Evolutionary conservation across 2,329 filamentous ascomycete genomes (phyloP).

Genomic region (Colletotrichum melonis): DNA sequence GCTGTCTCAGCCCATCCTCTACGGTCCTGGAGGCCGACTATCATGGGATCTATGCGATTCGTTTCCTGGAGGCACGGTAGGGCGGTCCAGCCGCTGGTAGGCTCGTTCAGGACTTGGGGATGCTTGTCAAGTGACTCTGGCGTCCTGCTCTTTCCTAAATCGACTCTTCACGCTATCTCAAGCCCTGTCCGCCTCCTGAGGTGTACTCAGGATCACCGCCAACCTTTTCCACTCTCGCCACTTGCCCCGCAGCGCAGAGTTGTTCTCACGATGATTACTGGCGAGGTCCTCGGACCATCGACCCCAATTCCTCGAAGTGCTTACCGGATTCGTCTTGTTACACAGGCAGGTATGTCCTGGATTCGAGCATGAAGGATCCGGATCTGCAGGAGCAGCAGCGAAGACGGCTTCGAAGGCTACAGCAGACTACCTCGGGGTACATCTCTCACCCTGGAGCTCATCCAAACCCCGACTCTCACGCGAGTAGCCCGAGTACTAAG

Average conservation of each 20-base stretch:
- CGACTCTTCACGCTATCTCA: conserved; percentile 1
- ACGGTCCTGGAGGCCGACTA: conserved; percentile 9
- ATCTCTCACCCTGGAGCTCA: not conserved
- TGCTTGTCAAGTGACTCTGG: conserved; percentile 24
- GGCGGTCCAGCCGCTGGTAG: not conserved
- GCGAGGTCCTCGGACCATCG: conserved; percentile 5
- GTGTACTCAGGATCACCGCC: conserved; percentile 15
- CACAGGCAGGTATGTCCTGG: conserved; percentile 8
- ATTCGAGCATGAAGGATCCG: conserved; percentile 17
- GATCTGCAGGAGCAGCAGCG: not conserved
- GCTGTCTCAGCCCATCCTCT: not conserved
- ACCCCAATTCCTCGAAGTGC: conserved; percentile 1
- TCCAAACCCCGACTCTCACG: not conserved
- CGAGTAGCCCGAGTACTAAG: not conserved
- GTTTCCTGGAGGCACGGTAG: conserved; percentile 9
- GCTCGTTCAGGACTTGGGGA: not conserved
- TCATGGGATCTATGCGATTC: conserved; percentile 17
- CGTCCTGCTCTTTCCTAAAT: conserved; percentile 29
- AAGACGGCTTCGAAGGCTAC: not conserved
- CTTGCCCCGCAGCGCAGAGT: conserved; percentile 26
- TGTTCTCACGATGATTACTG: conserved; percentile 30
- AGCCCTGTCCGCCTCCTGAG: conserved; percentile 10
- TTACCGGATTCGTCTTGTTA: conserved; percentile 15
- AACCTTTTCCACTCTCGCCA: conserved; percentile 29
- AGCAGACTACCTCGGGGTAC: conserved; percentile 11